A percentile compares a stretch with the other conserved stretches of the same genome.
These are phyloP conservation scores for Hordeum marinum DNA, from an alignment of 176 grass and related monocot genomes.

Conservation along the genomic window DNA sequence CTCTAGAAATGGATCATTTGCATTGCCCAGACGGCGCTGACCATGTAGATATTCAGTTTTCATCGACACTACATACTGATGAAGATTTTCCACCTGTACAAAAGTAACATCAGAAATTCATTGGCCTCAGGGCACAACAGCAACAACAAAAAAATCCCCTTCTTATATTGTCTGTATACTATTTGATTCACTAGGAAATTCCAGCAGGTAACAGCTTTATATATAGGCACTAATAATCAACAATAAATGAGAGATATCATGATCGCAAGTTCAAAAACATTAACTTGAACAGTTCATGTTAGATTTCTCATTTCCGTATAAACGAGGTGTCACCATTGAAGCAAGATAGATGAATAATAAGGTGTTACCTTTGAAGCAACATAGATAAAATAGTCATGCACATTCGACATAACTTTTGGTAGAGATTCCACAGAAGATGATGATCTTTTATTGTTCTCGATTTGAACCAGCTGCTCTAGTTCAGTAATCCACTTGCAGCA, in stretches of 20 bases:
- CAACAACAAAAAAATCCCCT: not conserved
- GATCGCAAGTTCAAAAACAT: not conserved
- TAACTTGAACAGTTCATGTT: not conserved
- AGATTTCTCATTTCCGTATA: not conserved
- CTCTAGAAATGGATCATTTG: constrained; percentile 90
- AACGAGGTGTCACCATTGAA: constrained; percentile 57
- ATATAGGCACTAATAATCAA: not conserved
- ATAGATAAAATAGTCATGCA: constrained; percentile 95
- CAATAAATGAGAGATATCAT: not conserved
- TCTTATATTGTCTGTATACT: not conserved
- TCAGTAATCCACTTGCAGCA: constrained; percentile 86
- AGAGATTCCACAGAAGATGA: constrained; percentile 72
- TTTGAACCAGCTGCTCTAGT: constrained; percentile 81
- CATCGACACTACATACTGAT: constrained; percentile 84
- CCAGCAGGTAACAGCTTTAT: not conserved
- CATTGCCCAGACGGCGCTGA: constrained; percentile 51
- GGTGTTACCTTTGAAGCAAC: constrained; percentile 84
- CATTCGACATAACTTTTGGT: constrained; percentile 91
- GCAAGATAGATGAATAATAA: constrained; percentile 70
- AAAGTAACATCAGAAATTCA: constrained; percentile 1
- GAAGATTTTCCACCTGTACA: constrained; percentile 93
- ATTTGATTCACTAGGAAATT: not conserved
- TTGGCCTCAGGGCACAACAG: not conserved
- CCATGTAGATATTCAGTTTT: constrained; percentile 72
- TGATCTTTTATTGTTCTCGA: constrained; percentile 59